phyloP scores from a whole-genome alignment of 192 early-diverging fungal species.

The Podila verticillata region DNA sequence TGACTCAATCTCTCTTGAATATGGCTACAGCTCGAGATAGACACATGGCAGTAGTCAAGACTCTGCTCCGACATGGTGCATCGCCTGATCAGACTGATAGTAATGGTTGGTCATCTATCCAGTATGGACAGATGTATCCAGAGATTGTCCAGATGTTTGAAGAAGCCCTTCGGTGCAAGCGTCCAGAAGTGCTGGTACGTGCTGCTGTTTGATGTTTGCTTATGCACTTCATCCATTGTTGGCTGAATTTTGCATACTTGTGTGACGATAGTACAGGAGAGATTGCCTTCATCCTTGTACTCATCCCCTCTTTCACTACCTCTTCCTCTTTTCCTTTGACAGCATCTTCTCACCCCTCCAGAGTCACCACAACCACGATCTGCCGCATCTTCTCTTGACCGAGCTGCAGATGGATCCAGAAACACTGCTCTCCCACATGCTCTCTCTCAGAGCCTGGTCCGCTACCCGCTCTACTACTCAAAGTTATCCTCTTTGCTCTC shows the following conservation, averaged over 20 bases:
- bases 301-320: not conserved
- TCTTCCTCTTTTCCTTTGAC: not conserved
- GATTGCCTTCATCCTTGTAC: no score
- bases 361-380: slow-evolving; percentile 33
- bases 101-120: slow-evolving; percentile 73
- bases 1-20: not conserved
- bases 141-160: slow-evolving; percentile 69
- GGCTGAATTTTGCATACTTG: no score
- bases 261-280: no score
- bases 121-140: slow-evolving; percentile 66
- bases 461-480: slow-evolving; percentile 57
- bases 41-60: slow-evolving; percentile 62
- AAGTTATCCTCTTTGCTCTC: slow-evolving; percentile 58
- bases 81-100: slow-evolving; percentile 65
- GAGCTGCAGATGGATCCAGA: slow-evolving; percentile 35
- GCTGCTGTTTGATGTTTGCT: no score
- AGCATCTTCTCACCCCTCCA: slow-evolving; percentile 40
- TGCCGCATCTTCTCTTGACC: slow-evolving; percentile 24
- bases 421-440: slow-evolving; percentile 30
- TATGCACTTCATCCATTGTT: no score
- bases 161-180: slow-evolving; percentile 54
- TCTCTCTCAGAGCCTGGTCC: slow-evolving; percentile 42
- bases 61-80: slow-evolving; percentile 61
- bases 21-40: slow-evolving; percentile 62
- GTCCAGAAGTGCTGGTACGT: slow-evolving; percentile 58